A percentile compares a stretch with the other conserved stretches of the same genome.
Conservation (phyloP, 2,329 filamentous ascomycete genomes). For the Whalleya microplaca region DNA sequence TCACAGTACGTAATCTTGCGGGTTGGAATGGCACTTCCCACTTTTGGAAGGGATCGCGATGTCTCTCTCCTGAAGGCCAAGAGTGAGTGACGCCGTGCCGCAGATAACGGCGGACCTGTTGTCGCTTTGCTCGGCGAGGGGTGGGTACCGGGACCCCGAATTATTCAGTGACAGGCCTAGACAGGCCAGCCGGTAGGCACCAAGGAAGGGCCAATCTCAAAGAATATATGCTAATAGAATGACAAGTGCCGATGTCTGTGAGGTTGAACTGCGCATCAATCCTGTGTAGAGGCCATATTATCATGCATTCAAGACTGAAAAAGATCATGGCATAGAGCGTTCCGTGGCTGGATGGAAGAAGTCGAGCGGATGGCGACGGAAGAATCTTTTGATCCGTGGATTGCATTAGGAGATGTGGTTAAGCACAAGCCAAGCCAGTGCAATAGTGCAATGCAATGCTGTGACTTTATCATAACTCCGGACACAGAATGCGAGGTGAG, state of each 20-base stretch:
- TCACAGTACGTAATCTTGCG: slow-evolving; percentile 26
- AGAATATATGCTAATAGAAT: background rate
- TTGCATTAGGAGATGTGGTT: slow-evolving; percentile 13
- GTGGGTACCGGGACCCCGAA: slow-evolving; percentile 11
- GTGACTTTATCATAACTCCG: slow-evolving; percentile 27
- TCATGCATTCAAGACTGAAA: background rate
- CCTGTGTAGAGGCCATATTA: background rate
- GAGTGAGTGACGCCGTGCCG: slow-evolving; percentile 19
- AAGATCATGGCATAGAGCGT: background rate
- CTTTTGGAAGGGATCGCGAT: slow-evolving; percentile 27
- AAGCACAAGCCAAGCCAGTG: slow-evolving; percentile 4
- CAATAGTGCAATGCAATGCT: slow-evolving; percentile 20
- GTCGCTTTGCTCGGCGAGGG: slow-evolving; percentile 19
- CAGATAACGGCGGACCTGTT: slow-evolving; percentile 13
- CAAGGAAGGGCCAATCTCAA: background rate
- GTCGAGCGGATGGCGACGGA: slow-evolving; percentile 9
- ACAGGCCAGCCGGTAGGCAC: slow-evolving; percentile 5
- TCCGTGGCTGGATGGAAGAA: slow-evolving; percentile 4
- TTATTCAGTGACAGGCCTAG: slow-evolving; percentile 1
- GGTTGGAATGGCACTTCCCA: slow-evolving; percentile 28
- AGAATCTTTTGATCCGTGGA: slow-evolving; percentile 22
- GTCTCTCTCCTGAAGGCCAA: slow-evolving; percentile 16
- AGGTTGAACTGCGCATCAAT: background rate
- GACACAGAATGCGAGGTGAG: slow-evolving; percentile 20
- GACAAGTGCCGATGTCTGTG: background rate